Evolutionary conservation across 345 rosid genomes (phyloP).

Genomic region (Carallia brachiata): DNA sequence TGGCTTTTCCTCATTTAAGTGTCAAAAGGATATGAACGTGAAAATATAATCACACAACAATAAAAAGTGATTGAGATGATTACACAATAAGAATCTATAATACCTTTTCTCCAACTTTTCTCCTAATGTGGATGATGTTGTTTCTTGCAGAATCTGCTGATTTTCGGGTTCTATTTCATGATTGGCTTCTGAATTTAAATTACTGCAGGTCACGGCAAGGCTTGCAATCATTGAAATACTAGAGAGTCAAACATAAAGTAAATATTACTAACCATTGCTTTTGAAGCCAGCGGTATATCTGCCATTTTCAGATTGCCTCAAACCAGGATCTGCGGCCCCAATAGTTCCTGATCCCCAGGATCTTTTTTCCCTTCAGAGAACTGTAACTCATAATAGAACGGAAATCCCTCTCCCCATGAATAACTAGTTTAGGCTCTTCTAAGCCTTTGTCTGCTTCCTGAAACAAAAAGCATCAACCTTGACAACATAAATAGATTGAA

Average conservation of each 20-base stretch:
- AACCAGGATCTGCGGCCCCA: slow-evolving; percentile 20
- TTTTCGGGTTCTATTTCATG: slow-evolving; percentile 30
- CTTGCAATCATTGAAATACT: slow-evolving; percentile 6
- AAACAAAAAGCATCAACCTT: slow-evolving; percentile 17
- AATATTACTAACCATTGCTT: slow-evolving; percentile 40
- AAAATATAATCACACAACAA: neutral
- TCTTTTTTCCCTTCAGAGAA: slow-evolving; percentile 23
- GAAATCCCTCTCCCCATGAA: slow-evolving; percentile 50
- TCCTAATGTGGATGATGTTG: slow-evolving; percentile 21
- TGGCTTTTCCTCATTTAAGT: neutral
- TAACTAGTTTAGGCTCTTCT: slow-evolving; percentile 10
- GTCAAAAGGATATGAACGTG: neutral
- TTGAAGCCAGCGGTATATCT: slow-evolving; percentile 8
- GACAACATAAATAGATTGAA: slow-evolving; percentile 10
- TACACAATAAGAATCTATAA: neutral
- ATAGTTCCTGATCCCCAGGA: slow-evolving; percentile 22
- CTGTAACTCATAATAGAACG: slow-evolving; percentile 36
- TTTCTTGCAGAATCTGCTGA: slow-evolving; percentile 30
- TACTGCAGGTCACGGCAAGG: neutral
- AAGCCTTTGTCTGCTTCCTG: slow-evolving; percentile 67
- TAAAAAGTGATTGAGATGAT: neutral
- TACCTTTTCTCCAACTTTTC: slow-evolving; percentile 37
- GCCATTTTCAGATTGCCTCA: slow-evolving; percentile 3
- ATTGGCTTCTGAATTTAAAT: slow-evolving; percentile 43
- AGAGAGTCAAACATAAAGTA: neutral